These are phyloP conservation scores for Wickerhamomyces xylosicus DNA, from an alignment of 805 yeast species.

Conservation along the genomic window DNA sequence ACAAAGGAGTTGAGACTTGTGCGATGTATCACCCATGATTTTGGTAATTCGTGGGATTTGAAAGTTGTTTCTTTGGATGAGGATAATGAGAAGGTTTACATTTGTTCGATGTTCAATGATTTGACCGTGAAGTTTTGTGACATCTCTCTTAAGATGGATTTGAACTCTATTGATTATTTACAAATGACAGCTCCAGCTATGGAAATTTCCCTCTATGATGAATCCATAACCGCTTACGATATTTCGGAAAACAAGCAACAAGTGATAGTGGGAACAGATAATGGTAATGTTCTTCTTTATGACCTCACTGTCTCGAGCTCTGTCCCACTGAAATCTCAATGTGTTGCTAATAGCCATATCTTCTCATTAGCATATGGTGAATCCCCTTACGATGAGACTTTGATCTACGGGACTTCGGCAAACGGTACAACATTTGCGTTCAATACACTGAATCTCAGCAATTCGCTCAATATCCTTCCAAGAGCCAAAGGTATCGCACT, in stretches of 20 bases:
- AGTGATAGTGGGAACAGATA: constrained; percentile 45
- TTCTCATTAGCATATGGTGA: constrained; percentile 23
- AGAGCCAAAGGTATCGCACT: constrained; percentile 24
- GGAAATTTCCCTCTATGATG: constrained; percentile 17
- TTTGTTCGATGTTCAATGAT: constrained; percentile 38
- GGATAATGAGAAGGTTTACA: constrained; percentile 23
- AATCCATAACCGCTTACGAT: constrained; percentile 35
- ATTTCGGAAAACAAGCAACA: constrained; percentile 25
- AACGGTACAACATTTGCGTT: constrained; percentile 32
- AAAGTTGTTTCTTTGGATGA: constrained; percentile 33
- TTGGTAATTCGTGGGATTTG: constrained; percentile 35
- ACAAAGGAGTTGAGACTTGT: constrained; percentile 20
- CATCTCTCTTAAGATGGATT: constrained; percentile 13
- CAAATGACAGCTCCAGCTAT: constrained; percentile 18
- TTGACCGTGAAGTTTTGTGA: constrained; percentile 44
- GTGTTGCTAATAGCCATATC: constrained; percentile 28
- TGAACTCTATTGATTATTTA: constrained; percentile 6
- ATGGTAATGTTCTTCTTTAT: constrained; percentile 54
- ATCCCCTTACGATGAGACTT: constrained; percentile 23
- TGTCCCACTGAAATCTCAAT: constrained; percentile 27
- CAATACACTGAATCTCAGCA: constrained; percentile 22
- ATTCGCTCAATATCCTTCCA: constrained; percentile 20
- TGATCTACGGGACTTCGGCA: constrained; percentile 25
- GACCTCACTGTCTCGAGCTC: constrained; percentile 21
- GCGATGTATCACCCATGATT: constrained; percentile 25